phyloP scores from a whole-genome alignment of 2,329 filamentous ascomycete genomes.

The Cytospora mali region DNA sequence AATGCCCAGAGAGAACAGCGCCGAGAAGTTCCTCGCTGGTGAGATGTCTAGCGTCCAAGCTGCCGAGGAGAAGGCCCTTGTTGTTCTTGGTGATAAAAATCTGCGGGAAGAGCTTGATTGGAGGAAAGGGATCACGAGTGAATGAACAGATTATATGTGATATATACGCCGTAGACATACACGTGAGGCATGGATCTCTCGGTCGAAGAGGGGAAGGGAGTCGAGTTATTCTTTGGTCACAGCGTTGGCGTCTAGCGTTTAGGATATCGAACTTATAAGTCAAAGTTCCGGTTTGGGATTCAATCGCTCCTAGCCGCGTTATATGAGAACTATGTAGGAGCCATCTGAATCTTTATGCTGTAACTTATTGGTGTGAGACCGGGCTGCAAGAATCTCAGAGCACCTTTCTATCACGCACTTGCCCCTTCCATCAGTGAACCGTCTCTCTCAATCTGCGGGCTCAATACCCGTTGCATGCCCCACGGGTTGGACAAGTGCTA shows the following conservation, averaged over 20 bases:
- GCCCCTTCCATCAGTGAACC: too few species aligned
- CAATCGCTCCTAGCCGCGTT: neutral
- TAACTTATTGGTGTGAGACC: neutral
- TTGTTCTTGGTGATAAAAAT: slow-evolving; percentile 32
- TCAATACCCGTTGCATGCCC: neutral
- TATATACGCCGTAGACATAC: neutral
- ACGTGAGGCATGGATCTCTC: neutral
- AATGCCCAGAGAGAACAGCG: neutral
- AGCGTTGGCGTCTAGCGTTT: neutral
- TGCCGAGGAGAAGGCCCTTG: slow-evolving; percentile 26
- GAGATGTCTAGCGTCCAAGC: neutral
- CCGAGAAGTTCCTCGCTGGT: slow-evolving; percentile 21
- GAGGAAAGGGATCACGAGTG: slow-evolving; percentile 25
- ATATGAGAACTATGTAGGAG: neutral
- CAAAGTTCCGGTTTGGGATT: neutral
- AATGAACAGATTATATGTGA: neutral
- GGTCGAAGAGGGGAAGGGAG: too few species aligned
- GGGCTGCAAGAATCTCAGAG: neutral
- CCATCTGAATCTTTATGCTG: neutral
- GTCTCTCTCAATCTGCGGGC: too few species aligned
- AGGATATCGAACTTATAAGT: neutral
- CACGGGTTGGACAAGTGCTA: neutral
- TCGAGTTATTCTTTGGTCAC: neutral
- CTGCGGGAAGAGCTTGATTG: slow-evolving; percentile 35
- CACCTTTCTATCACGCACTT: neutral